Conservation (phyloP, 441 rosid species). For the Rhodomyrtus psidioides region DNA sequence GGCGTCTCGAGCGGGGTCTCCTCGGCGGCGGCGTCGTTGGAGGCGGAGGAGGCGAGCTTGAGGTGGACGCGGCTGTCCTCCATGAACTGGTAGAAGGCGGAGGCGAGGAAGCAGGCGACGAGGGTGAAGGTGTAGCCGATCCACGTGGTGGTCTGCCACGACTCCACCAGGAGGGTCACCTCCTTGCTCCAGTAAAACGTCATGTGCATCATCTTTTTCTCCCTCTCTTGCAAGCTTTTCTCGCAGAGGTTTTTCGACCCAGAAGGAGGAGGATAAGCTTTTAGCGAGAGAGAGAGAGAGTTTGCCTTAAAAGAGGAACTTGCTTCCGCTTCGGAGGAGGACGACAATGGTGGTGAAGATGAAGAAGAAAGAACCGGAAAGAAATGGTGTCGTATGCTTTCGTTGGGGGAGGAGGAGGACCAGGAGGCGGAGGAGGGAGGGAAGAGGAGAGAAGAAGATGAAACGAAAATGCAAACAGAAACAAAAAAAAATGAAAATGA, state of each 20-base stretch:
- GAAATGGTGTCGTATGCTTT: background rate
- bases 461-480: no score
- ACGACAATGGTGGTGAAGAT: background rate
- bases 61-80: slow-evolving; percentile 29
- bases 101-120: slow-evolving; percentile 36
- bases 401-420: no score
- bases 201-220: slow-evolving; percentile 56
- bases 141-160: slow-evolving; percentile 48
- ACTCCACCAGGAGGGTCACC: slow-evolving; percentile 43
- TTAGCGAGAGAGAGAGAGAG: background rate
- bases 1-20: background rate
- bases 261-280: background rate
- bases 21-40: background rate
- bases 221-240: background rate
- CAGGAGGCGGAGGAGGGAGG: no score
- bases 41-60: background rate
- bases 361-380: background rate
- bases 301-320: background rate
- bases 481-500: no score
- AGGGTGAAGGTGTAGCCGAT: slow-evolving; percentile 32
- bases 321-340: background rate
- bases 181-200: slow-evolving; percentile 63
- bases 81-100: slow-evolving; percentile 36
- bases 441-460: no score
- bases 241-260: no score